Conservation (phyloP, 306 rosid species). For the Castanospermum australe region DNA sequence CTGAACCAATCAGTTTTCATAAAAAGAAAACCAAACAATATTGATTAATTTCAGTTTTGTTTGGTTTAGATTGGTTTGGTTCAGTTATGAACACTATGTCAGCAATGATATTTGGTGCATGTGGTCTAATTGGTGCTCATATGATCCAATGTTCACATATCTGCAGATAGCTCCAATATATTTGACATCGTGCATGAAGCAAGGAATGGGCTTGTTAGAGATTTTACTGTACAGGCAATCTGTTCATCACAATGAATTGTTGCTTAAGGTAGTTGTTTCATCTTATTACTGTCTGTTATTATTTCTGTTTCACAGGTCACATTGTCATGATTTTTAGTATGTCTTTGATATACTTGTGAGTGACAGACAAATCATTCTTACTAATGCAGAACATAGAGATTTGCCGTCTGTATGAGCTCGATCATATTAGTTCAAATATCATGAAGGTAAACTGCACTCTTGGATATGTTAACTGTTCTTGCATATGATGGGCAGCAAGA, state of each 20-base stretch:
- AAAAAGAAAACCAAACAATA: too few species aligned
- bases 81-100: too few species aligned
- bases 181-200: slow-evolving; percentile 90
- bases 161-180: slow-evolving; percentile 95
- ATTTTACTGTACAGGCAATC: slow-evolving; percentile 72
- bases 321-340: slow-evolving; percentile 2
- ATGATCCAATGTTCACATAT: slow-evolving; percentile 28
- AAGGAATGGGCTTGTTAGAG: slow-evolving; percentile 88
- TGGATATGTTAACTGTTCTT: slow-evolving; percentile 19
- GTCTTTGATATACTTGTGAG: slow-evolving; percentile 29
- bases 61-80: too few species aligned
- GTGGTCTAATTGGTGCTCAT: slow-evolving; percentile 30
- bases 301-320: slow-evolving; percentile 5
- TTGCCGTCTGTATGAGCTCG: slow-evolving; percentile 83
- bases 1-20: too few species aligned
- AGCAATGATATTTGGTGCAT: slow-evolving; percentile 13
- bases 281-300: slow-evolving; percentile 10
- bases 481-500: background rate
- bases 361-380: slow-evolving; percentile 21
- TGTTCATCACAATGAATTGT: slow-evolving; percentile 59
- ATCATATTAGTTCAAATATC: slow-evolving; percentile 64
- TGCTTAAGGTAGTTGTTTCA: slow-evolving; percentile 71
- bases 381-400: slow-evolving; percentile 81
- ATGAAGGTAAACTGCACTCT: slow-evolving; percentile 64
- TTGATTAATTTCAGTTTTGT: too few species aligned